A percentile compares a stretch with the other conserved stretches of the same genome.
phyloP scores from a whole-genome alignment of 495 filamentous ascomycete genomes.

The Alectoria sarmentosa region DNA sequence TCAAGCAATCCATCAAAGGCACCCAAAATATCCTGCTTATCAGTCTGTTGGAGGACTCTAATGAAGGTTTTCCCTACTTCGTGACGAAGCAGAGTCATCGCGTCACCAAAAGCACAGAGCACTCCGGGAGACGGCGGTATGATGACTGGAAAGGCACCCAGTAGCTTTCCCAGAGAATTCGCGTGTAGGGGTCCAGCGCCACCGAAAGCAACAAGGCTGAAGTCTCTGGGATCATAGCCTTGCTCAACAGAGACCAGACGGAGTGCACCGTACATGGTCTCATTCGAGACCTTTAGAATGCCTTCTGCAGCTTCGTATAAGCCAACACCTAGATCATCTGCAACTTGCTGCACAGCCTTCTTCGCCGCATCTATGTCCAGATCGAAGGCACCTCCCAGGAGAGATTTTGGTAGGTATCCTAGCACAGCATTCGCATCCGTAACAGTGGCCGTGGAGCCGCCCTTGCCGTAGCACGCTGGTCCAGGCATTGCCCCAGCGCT shows the following conservation, averaged over 20 bases:
- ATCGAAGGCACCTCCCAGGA: conserved; percentile 41
- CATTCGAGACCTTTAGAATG: conserved; percentile 43
- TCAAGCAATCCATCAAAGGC: conserved; percentile 24
- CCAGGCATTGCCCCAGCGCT: conserved; percentile 43
- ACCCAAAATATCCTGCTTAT: conserved; percentile 24
- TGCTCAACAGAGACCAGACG: conserved; percentile 46
- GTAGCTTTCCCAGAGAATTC: conserved; percentile 41
- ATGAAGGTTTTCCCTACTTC: conserved; percentile 41
- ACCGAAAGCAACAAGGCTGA: conserved; percentile 46
- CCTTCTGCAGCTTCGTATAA: conserved; percentile 41
- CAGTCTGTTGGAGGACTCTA: conserved; percentile 30
- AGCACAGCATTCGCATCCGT: conserved; percentile 46
- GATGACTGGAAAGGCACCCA: conserved; percentile 46
- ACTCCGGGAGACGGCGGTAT: conserved; percentile 45
- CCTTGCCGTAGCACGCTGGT: conserved; percentile 44
- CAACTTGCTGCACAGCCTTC: conserved; percentile 36
- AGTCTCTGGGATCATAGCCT: conserved; percentile 45
- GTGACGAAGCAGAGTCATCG: conserved; percentile 41
- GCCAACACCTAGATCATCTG: conserved; percentile 37
- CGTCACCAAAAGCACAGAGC: conserved; percentile 45
- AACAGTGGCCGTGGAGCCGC: conserved; percentile 39
- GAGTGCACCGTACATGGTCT: conserved; percentile 46
- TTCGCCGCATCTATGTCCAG: conserved; percentile 37
- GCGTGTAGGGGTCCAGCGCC: conserved; percentile 46
- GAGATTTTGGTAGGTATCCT: conserved; percentile 40